Conservation (phyloP, 2,329 filamentous ascomycete species). For the Aureobasidium namibiae region DNA sequence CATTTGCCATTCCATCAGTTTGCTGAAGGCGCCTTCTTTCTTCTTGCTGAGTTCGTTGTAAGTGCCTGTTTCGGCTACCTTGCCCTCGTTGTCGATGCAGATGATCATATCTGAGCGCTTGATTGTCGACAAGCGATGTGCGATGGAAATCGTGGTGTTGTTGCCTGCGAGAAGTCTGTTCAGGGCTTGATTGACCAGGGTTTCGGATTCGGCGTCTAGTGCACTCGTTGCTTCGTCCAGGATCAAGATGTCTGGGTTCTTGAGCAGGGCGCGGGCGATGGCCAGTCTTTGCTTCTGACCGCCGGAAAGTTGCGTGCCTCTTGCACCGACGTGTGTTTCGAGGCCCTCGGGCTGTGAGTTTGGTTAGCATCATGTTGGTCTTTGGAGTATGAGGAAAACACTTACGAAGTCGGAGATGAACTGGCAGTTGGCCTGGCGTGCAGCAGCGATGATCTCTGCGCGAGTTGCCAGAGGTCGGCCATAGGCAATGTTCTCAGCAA, state of each 20-base stretch:
- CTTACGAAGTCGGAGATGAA: constrained; percentile 88
- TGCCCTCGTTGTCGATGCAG: constrained; percentile 77
- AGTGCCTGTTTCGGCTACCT: constrained; percentile 81
- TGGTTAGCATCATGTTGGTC: neutral
- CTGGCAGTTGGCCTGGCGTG: constrained; percentile 85
- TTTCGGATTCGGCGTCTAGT: constrained; percentile 92
- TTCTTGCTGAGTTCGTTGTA: constrained; percentile 69
- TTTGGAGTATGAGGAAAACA: constrained; percentile 15
- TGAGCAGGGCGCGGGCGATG: constrained; percentile 88
- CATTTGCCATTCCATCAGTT: constrained; percentile 98
- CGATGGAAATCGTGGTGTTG: constrained; percentile 96
- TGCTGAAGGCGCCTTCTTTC: constrained; percentile 76
- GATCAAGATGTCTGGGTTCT: constrained; percentile 93
- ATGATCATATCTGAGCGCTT: constrained; percentile 93
- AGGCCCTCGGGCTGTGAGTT: constrained; percentile 66
- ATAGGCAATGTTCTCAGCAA: constrained; percentile 87
- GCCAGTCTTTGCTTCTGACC: constrained; percentile 98
- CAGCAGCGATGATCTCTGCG: constrained; percentile 75
- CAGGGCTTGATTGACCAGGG: constrained; percentile 86
- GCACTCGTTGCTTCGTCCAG: constrained; percentile 93
- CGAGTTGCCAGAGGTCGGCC: constrained; percentile 72
- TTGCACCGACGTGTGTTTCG: constrained; percentile 85
- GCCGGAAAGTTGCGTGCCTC: constrained; percentile 87
- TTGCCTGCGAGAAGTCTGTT: constrained; percentile 70
- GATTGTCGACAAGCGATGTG: constrained; percentile 90